Evolutionary conservation across 1,139 yeast species (phyloP), one percentile per base, ranked within the genome.

Genomic region (Kodamaea fungicola): DNA sequence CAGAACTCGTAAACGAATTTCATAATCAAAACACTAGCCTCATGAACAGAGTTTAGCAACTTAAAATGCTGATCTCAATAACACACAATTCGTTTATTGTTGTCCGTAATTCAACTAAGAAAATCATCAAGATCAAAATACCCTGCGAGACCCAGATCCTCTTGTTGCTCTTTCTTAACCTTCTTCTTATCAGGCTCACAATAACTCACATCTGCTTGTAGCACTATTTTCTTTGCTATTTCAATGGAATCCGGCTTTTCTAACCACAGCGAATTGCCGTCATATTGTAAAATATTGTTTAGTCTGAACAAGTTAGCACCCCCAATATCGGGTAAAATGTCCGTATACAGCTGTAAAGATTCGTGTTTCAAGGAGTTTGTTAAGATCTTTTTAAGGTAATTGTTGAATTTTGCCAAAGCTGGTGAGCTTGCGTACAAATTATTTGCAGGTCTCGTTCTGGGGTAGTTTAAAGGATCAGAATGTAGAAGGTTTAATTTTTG

Each of bases 51-150:
- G n/a, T n/a, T n/a, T n/a, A n/a, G n/a, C n/a, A n/a, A n/a, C n/a
- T n/a, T n/a, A n/a, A n/a, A n/a, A n/a, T n/a, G n/a, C n/a, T n/a
- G n/a, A n/a, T n/a, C n/a, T n/a, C n/a, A n/a, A n/a, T n/a, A n/a
- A n/a, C n/a, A n/a, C n/a, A n/a, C n/a, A n/a, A n/a, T n/a, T n/a
- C n/a, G n/a, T n/a, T n/a, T n/a, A n/a, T n/a, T n/a, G n/a, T n/a
- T n/a, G n/a, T n/a, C n/a, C n/a, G n/a, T 22, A 7, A 22, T 32
- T 12, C 12, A 13, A 19, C 32, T 35, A 31, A 54, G 46, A 22
- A 60, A 42, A 31, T 59, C 61, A 21, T 64, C 67, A 22, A 69
- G 50, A 44, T 68, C 72, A 16, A 67, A 60, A 26, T 52, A 57
- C 21, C 56, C 61, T 12, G 52, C 67, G 36, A 61, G 60, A 7